These are phyloP conservation scores for Aspergillus alliaceus DNA, from an alignment of 2,329 filamentous ascomycete genomes.

Conservation along the genomic window DNA sequence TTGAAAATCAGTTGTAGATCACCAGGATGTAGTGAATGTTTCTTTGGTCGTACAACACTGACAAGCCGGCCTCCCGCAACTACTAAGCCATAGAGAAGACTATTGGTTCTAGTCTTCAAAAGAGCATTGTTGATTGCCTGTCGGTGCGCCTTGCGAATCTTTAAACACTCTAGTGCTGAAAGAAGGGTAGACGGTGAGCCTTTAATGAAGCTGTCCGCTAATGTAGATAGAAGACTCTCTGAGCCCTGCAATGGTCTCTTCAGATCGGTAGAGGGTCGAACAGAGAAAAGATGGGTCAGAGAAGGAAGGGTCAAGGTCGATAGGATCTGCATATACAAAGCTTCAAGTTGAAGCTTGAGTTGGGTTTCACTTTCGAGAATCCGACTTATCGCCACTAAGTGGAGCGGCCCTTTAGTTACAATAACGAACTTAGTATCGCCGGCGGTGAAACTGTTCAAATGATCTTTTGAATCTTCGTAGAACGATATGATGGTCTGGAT, in stretches of 20 bases:
- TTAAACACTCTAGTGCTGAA: conserved; percentile 90
- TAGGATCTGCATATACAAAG: conserved; percentile 96
- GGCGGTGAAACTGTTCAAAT: conserved; percentile 81
- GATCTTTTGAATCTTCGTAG: conserved; percentile 78
- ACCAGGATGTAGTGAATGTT: conserved; percentile 91
- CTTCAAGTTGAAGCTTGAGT: conserved; percentile 82
- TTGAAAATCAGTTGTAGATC: conserved; percentile 97
- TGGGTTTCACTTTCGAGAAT: conserved; percentile 91
- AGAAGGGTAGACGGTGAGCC: conserved; percentile 87
- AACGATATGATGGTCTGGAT: conserved; percentile 98
- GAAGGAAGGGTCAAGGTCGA: conserved; percentile 90
- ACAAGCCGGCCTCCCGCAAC: conserved; percentile 91
- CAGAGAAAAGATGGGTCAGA: conserved; percentile 81
- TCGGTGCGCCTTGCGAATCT: conserved; percentile 82
- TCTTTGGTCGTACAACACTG: conserved; percentile 89
- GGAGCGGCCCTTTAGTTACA: conserved; percentile 78
- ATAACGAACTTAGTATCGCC: conserved; percentile 83
- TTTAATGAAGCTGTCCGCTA: conserved; percentile 91
- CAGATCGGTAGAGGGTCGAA: conserved; percentile 90
- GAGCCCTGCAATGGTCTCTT: conserved; percentile 88
- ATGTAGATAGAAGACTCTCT: conserved; percentile 82
- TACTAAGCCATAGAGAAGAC: conserved; percentile 86
- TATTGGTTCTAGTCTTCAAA: conserved; percentile 72
- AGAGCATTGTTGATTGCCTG: conserved; percentile 84
- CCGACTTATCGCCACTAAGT: conserved; percentile 89